phyloP scores from a whole-genome alignment of 2,329 filamentous ascomycete genomes.

The Sporothrix schenckii region DNA sequence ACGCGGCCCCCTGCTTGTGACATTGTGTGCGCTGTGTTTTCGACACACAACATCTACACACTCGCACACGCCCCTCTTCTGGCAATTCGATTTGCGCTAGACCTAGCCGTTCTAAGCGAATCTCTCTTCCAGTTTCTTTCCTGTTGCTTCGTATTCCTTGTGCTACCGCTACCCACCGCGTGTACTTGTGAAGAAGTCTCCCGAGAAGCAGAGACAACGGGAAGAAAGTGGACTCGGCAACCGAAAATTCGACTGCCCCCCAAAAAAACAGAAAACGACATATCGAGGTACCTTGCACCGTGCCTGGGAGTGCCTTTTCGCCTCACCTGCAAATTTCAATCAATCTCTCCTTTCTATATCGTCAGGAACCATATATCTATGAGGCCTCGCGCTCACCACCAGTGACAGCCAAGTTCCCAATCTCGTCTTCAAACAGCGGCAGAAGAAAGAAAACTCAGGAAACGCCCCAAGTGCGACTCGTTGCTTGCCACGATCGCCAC shows the following conservation, averaged over 20 bases:
- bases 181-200: constrained; percentile 16
- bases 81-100: neutral
- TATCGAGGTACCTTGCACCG: constrained; percentile 2
- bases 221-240: constrained; percentile 24
- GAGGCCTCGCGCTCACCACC: neutral
- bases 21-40: constrained; percentile 9
- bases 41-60: constrained; percentile 15
- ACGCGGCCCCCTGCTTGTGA: constrained; percentile 28
- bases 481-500: constrained; percentile 1
- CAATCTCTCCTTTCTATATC: neutral
- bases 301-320: neutral
- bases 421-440: neutral
- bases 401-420: neutral
- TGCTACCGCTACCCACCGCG: constrained; percentile 13
- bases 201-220: constrained; percentile 16
- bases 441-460: neutral
- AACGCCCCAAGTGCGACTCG: neutral
- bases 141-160: constrained; percentile 8
- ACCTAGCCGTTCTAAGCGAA: constrained; percentile 23
- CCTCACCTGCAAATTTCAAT: neutral
- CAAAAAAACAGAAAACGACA: neutral
- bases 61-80: neutral
- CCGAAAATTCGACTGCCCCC: neutral
- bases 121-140: neutral
- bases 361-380: neutral